A percentile compares a stretch with the other conserved stretches of the same genome.
Conservation (phyloP, 2,329 filamentous ascomycete genomes). For the Xylariaceae sp. region DNA sequence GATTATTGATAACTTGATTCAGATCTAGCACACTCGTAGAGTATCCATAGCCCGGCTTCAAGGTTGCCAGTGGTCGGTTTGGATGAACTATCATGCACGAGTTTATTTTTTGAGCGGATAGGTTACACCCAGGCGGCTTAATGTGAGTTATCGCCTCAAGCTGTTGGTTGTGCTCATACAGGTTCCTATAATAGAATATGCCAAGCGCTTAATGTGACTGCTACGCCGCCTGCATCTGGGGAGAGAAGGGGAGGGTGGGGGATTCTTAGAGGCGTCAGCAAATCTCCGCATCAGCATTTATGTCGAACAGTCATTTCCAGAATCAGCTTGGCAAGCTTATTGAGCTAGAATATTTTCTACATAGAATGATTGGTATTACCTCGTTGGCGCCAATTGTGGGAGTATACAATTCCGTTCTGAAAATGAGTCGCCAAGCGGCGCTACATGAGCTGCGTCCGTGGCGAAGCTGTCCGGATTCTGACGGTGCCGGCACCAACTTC, state of each 20-base stretch:
- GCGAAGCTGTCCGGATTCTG: constrained; percentile 8
- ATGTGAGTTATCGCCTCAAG: not conserved
- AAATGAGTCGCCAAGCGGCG: not conserved
- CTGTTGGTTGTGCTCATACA: not conserved
- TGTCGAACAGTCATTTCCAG: not conserved
- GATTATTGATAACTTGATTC: not conserved
- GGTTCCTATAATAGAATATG: not conserved
- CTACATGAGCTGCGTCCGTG: not conserved
- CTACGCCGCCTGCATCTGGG: constrained; percentile 3
- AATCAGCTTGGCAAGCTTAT: no score
- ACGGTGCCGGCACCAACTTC: not conserved
- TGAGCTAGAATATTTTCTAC: no score
- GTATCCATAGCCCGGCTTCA: not conserved
- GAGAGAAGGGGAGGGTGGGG: no score
- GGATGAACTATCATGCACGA: not conserved
- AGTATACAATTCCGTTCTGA: constrained; percentile 4
- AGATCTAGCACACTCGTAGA: not conserved
- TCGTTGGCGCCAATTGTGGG: constrained; percentile 13
- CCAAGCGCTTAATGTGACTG: constrained; percentile 4
- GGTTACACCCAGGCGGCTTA: constrained; percentile 11
- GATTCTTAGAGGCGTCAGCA: no score
- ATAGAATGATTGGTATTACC: not conserved
- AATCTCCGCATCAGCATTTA: no score
- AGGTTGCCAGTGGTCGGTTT: not conserved
- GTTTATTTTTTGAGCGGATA: constrained; percentile 10